Evolutionary conservation across 768 basidiomycete genomes (phyloP).

Genomic region (Favolaschia claudopus): DNA sequence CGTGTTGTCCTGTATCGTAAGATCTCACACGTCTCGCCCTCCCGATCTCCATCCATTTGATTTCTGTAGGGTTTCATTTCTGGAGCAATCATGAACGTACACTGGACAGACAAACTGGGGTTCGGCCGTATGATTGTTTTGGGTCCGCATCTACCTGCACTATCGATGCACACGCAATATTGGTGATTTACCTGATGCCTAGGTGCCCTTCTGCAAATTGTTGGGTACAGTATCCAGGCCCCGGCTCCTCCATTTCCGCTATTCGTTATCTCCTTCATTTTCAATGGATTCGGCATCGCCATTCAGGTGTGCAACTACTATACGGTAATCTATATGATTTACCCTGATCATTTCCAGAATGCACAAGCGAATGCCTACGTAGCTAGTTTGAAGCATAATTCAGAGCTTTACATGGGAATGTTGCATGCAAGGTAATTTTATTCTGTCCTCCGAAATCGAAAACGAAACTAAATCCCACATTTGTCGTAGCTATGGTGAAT

Average conservation of each 20-base stretch:
- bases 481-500: conserved; percentile 48
- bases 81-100: conserved; percentile 57
- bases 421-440: conserved; percentile 45
- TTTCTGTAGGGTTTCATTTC: conserved; percentile 52
- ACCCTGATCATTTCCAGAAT: conserved; percentile 40
- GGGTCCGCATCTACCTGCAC: conserved; percentile 16
- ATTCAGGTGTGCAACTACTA: conserved; percentile 42
- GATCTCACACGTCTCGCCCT: not conserved
- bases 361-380: conserved; percentile 64
- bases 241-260: conserved; percentile 61
- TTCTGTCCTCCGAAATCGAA: not conserved
- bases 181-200: not conserved
- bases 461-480: not conserved
- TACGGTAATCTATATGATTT: not conserved
- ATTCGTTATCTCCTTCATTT: conserved; percentile 50
- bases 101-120: conserved; percentile 50
- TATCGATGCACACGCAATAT: not conserved
- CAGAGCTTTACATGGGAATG: conserved; percentile 58
- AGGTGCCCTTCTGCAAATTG: conserved; percentile 53
- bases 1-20: conserved; percentile 40
- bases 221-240: conserved; percentile 53
- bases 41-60: not conserved
- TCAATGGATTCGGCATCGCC: conserved; percentile 60
- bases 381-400: conserved; percentile 52
- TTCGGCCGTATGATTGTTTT: conserved; percentile 45